Percentiles rank a stretch among this genome's conserved stretches.
phyloP scores from a whole-genome alignment of 2,329 filamentous ascomycete genomes.

The Uncinocarpus reesii region DNA sequence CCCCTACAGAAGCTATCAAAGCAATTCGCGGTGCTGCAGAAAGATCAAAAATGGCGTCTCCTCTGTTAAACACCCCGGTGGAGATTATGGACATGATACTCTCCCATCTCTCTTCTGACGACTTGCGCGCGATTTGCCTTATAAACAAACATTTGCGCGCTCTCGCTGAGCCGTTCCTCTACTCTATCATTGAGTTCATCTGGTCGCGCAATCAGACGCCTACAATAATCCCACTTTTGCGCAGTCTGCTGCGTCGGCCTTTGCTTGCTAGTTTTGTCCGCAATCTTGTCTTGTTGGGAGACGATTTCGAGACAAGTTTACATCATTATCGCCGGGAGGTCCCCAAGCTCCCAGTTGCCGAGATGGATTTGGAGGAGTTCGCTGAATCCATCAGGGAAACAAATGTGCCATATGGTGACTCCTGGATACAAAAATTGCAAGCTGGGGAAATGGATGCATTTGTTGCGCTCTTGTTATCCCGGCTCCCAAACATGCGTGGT shows the following conservation, averaged over 20 bases:
- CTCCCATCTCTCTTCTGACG: constrained; percentile 14
- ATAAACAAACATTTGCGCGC: constrained; percentile 14
- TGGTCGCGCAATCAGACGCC: constrained; percentile 13
- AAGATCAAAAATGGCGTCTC: too few relatives aligned
- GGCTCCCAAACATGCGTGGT: constrained; percentile 15
- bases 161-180: constrained; percentile 18
- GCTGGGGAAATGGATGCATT: constrained; percentile 17
- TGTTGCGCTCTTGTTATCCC: constrained; percentile 18
- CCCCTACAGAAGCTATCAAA: too few relatives aligned
- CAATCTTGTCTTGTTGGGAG: constrained; percentile 13
- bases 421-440: constrained; percentile 17
- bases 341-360: not conserved
- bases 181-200: constrained; percentile 18
- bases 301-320: not conserved
- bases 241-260: constrained; percentile 17
- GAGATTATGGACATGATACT: constrained; percentile 14
- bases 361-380: constrained; percentile 4
- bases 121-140: constrained; percentile 16
- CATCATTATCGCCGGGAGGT: not conserved
- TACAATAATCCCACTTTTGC: constrained; percentile 17
- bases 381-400: not conserved
- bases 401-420: constrained; percentile 5
- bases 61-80: too few relatives aligned
- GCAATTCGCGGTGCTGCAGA: too few relatives aligned
- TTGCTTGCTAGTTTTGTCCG: constrained; percentile 16